Conservation (phyloP, 2,329 filamentous ascomycete species). For the Lasiodiplodia citricola region DNA sequence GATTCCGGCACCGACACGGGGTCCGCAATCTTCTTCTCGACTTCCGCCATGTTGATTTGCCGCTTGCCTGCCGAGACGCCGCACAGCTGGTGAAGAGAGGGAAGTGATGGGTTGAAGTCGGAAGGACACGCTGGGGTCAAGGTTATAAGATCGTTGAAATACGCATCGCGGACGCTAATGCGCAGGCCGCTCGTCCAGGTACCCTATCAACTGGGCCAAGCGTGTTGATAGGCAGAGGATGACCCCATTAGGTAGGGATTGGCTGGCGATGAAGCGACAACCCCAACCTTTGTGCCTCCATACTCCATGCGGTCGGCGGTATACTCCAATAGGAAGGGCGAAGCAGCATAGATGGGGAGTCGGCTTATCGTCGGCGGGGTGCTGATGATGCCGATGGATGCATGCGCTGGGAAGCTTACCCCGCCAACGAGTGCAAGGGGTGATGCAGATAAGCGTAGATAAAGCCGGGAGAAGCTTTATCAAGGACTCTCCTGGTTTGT, state of each 20-base stretch:
- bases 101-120: background rate
- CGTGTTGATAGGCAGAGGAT: constrained; percentile 3
- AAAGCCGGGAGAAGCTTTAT: constrained; percentile 21
- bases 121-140: background rate
- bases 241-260: background rate
- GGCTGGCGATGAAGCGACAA: background rate
- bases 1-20: background rate
- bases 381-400: constrained; percentile 14
- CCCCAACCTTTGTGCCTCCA: background rate
- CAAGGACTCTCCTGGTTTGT: constrained; percentile 2
- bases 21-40: constrained; percentile 21
- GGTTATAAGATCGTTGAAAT: background rate
- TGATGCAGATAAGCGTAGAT: constrained; percentile 13
- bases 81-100: background rate
- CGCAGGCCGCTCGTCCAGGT: background rate
- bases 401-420: background rate
- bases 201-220: constrained; percentile 8
- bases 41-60: constrained; percentile 3
- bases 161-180: constrained; percentile 2
- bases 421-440: constrained; percentile 6
- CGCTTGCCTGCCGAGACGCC: background rate
- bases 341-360: constrained; percentile 10
- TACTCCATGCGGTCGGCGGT: background rate
- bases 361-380: constrained; percentile 20
- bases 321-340: constrained; percentile 15